Evolutionary conservation across 2,329 filamentous ascomycete species (phyloP), one percentile per base, ranked within the genome.

Genomic region (Nemania serpens): DNA sequence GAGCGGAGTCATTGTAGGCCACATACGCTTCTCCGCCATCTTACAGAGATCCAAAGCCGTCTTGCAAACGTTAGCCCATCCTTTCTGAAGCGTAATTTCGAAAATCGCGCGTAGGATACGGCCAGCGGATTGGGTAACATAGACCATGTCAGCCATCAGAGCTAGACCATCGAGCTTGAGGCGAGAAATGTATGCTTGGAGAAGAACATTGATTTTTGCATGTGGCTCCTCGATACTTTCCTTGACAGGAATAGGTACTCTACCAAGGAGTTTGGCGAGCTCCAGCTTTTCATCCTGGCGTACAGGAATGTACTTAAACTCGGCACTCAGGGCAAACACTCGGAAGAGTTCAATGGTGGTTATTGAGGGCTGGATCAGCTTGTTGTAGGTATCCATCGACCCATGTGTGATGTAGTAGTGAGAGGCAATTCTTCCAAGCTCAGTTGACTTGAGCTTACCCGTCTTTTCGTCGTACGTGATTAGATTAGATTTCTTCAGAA

Each of bases 11-110:
- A 98, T 99, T 5, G 94, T 98, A 13, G 94, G 93, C 95, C 95
- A 99, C 96, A 99, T 99, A 51, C 96, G 86, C 82, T 97, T 97
- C 80, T 99, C 95, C 0, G 94, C 95, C 92, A 97, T 98, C 80
- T 99, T 99, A 79, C 96, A 99, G 55, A 99, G 84, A 70, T 97
- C 91, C 43, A 99, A 81, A 0, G 95, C 93, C 64, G 90, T 92
- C 79, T 95, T 97, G 9, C 95, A 91, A 3, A 98, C 95, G 15
- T 88, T 89, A 0, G 95, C 88, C 94, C 94, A 99, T 36, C 94
- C 94, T 77, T 97, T 97, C 79, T 94, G 96, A 67, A 99, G 79
- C n/a, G 91, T 90, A 56, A 99, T 98, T 78, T 99, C 96, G 68
- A 98, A 99, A 51, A 99, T 89, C 0, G 95, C 95, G 58, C 95